A percentile compares a stretch with the other conserved stretches of the same genome.
These are phyloP conservation scores for Globisporangium nagaii DNA, from an alignment of 352 stramenopile genomes.

Conservation along the genomic window DNA sequence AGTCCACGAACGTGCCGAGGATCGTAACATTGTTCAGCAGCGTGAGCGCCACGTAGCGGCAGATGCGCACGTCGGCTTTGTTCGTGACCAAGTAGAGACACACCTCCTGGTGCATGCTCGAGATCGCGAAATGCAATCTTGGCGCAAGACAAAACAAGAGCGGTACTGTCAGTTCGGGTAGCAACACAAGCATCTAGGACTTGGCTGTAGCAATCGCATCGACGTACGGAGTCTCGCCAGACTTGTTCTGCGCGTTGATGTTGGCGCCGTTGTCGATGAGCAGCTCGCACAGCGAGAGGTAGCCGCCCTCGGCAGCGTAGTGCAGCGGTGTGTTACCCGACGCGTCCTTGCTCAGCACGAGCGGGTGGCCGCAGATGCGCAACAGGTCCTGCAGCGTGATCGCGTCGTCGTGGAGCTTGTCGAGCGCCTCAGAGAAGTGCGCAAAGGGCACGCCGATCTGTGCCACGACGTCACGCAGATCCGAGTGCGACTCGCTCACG, in stretches of 20 bases:
- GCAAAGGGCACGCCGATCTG: slow-evolving; percentile 50
- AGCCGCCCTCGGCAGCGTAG: slow-evolving; percentile 70
- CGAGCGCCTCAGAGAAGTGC: slow-evolving; percentile 60
- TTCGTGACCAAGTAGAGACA: slow-evolving; percentile 52
- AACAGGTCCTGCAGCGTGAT: slow-evolving; percentile 61
- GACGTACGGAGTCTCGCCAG: slow-evolving; percentile 69
- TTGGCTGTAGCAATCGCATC: too few relatives aligned
- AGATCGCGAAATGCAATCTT: slow-evolving; percentile 79
- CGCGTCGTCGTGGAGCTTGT: slow-evolving; percentile 49
- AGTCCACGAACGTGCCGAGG: slow-evolving; percentile 57
- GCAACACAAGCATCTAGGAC: not conserved
- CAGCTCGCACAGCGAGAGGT: slow-evolving; percentile 57
- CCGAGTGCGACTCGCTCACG: slow-evolving; percentile 52
- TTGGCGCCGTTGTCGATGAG: slow-evolving; percentile 59
- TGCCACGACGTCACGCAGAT: slow-evolving; percentile 45
- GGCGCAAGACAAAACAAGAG: not conserved
- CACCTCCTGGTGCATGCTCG: slow-evolving; percentile 66
- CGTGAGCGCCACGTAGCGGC: slow-evolving; percentile 49
- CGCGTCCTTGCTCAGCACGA: slow-evolving; percentile 57
- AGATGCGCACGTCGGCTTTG: slow-evolving; percentile 59
- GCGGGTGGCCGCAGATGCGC: slow-evolving; percentile 63
- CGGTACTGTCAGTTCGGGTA: not conserved
- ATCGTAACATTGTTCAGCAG: slow-evolving; percentile 49
- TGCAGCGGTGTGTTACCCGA: slow-evolving; percentile 71
- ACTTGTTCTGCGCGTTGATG: slow-evolving; percentile 76